phyloP scores from a whole-genome alignment of 768 basidiomycete genomes.

The Crucibulum laeve region DNA sequence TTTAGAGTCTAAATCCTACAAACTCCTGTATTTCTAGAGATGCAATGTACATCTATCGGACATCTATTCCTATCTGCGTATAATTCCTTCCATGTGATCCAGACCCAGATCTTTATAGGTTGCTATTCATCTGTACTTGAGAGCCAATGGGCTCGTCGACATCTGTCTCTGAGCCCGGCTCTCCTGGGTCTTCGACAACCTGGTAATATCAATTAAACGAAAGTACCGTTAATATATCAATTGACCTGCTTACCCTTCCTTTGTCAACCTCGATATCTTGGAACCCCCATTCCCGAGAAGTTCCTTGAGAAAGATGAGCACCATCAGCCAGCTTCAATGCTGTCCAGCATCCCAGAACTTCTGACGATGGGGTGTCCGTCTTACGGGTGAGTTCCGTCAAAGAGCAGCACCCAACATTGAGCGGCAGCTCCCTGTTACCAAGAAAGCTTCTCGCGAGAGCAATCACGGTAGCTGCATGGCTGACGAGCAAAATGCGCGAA shows the following conservation, averaged over 20 bases:
- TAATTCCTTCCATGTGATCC: slow-evolving; percentile 1
- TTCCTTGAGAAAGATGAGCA: slow-evolving; percentile 52
- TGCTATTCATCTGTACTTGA: slow-evolving; percentile 35
- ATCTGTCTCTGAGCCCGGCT: slow-evolving; percentile 61
- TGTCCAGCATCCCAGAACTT: slow-evolving; percentile 37
- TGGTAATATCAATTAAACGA: slow-evolving; percentile 17
- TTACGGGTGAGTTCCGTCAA: slow-evolving; percentile 50
- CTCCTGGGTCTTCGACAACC: slow-evolving; percentile 71
- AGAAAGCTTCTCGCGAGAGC: slow-evolving; percentile 57
- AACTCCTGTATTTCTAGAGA: neutral
- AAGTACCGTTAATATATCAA: neutral
- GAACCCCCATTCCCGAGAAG: slow-evolving; percentile 76
- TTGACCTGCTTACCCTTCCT: slow-evolving; percentile 46
- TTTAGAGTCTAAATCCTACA: slow-evolving; percentile 28
- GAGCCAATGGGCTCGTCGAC: slow-evolving; percentile 52
- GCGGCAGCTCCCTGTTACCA: slow-evolving; percentile 43
- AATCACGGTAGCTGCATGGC: slow-evolving; percentile 75
- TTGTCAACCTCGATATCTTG: slow-evolving; percentile 61
- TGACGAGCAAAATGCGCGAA: slow-evolving; percentile 55
- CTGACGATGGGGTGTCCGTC: slow-evolving; percentile 11
- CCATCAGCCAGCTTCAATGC: slow-evolving; percentile 48
- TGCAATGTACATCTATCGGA: slow-evolving; percentile 3
- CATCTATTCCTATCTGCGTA: neutral
- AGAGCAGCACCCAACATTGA: slow-evolving; percentile 76
- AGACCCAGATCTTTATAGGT: slow-evolving; percentile 21